Evolutionary conservation across 805 yeast species (phyloP).

Genomic region (Wickerhamomyces mucosus): DNA sequence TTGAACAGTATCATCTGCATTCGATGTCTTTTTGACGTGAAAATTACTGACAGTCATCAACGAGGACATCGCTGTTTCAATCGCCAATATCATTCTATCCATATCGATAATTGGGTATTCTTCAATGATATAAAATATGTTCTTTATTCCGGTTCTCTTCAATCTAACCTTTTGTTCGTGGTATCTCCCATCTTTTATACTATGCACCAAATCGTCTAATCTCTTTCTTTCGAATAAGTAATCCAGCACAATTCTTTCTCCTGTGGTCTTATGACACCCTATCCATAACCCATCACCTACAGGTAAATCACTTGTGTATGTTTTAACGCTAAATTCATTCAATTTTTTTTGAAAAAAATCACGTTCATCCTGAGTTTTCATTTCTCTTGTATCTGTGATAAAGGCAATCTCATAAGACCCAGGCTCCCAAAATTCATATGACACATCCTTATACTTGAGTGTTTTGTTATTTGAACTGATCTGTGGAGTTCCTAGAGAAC

Average conservation of each 20-base stretch:
- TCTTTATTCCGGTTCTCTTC: slow-evolving; percentile 53
- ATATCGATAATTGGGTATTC: slow-evolving; percentile 42
- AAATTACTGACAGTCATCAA: slow-evolving; percentile 59
- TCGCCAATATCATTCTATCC: slow-evolving; percentile 45
- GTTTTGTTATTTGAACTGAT: slow-evolving; percentile 5
- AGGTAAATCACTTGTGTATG: slow-evolving; percentile 49
- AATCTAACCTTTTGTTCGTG: slow-evolving; percentile 79
- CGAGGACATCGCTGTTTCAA: slow-evolving; percentile 68
- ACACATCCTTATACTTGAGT: slow-evolving; percentile 5
- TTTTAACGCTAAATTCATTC: slow-evolving; percentile 33
- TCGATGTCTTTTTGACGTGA: slow-evolving; percentile 55
- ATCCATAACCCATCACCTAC: slow-evolving; percentile 91
- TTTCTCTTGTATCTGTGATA: slow-evolving; percentile 74
- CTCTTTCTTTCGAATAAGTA: slow-evolving; percentile 87
- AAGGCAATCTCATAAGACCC: slow-evolving; percentile 52
- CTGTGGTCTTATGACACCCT: slow-evolving; percentile 53
- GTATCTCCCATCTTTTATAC: slow-evolving; percentile 84
- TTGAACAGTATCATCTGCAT: slow-evolving; percentile 64
- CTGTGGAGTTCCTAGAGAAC: slow-evolving; percentile 14
- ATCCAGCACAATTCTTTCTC: slow-evolving; percentile 61
- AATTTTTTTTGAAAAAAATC: slow-evolving; percentile 58
- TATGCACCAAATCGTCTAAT: slow-evolving; percentile 71
- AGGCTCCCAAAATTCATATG: slow-evolving; percentile 45
- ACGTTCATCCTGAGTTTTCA: slow-evolving; percentile 58
- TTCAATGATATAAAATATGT: slow-evolving; percentile 73